A percentile compares a stretch with the other conserved stretches of the same genome.
These are phyloP conservation scores for Stropharia rugosoannulata DNA, from an alignment of 768 basidiomycete genomes.

Conservation along the genomic window DNA sequence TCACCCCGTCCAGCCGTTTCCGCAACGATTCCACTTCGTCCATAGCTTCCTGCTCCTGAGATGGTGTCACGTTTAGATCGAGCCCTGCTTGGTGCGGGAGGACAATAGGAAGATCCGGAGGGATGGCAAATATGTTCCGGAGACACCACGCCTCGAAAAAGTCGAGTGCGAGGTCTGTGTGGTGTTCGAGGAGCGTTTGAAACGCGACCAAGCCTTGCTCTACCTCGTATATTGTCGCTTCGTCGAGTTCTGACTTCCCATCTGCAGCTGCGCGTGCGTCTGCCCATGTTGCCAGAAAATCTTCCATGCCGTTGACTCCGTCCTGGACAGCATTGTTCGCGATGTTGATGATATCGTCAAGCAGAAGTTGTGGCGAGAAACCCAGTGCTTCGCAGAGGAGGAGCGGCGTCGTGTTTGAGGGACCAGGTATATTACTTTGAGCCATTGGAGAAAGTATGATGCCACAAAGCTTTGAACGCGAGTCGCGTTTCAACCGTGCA, in stretches of 20 bases:
- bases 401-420: constrained; percentile 28
- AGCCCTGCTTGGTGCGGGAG: constrained; percentile 75
- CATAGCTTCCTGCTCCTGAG: constrained; percentile 58
- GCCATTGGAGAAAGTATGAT: too few species aligned
- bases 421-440: too few species aligned
- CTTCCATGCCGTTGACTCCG: constrained; percentile 78
- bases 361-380: constrained; percentile 80
- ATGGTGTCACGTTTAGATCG: constrained; percentile 59
- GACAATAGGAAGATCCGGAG: constrained; percentile 66
- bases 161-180: constrained; percentile 89
- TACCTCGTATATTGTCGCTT: constrained; percentile 67
- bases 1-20: constrained; percentile 68
- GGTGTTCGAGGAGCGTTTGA: constrained; percentile 84
- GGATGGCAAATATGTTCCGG: constrained; percentile 83
- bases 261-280: constrained; percentile 53
- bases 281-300: constrained; percentile 73
- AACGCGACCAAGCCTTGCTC: constrained; percentile 83
- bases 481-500: too few species aligned
- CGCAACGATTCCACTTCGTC: constrained; percentile 70
- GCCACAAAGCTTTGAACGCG: too few species aligned
- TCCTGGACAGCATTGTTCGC: constrained; percentile 78
- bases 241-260: constrained; percentile 32
- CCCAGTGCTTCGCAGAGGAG: constrained; percentile 75
- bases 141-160: constrained; percentile 90
- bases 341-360: constrained; percentile 85